Conservation (phyloP, 2,329 filamentous ascomycete genomes). For the Penicillium sp. region DNA sequence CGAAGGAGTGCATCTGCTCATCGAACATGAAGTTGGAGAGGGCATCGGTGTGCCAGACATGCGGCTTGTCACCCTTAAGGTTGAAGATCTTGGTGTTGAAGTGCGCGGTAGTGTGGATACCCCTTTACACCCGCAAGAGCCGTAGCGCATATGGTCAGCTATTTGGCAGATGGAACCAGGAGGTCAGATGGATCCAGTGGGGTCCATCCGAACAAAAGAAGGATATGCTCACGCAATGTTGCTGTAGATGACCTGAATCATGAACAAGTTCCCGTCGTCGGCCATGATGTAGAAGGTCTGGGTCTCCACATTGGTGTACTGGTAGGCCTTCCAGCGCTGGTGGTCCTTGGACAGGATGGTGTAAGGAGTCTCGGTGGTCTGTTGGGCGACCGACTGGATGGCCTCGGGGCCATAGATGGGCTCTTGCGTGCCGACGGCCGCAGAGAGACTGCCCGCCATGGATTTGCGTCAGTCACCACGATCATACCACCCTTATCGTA, state of each 20-base stretch:
- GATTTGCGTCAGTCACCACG: slow-evolving; percentile 49
- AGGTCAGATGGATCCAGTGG: neutral
- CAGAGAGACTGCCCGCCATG: slow-evolving; percentile 55
- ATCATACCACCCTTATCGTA: slow-evolving; percentile 13
- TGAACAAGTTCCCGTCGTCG: slow-evolving; percentile 72
- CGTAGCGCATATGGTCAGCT: neutral
- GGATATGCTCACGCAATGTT: slow-evolving; percentile 76
- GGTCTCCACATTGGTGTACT: slow-evolving; percentile 89
- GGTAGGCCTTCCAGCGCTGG: slow-evolving; percentile 78
- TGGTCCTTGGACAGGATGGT: slow-evolving; percentile 77
- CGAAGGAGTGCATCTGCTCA: slow-evolving; percentile 79
- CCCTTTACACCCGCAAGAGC: slow-evolving; percentile 54
- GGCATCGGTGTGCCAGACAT: slow-evolving; percentile 81
- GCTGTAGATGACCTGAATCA: slow-evolving; percentile 95
- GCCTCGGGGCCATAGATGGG: slow-evolving; percentile 90
- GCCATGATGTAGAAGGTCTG: slow-evolving; percentile 90
- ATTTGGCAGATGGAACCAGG: neutral
- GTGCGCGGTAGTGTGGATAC: slow-evolving; percentile 85
- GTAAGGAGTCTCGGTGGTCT: slow-evolving; percentile 75
- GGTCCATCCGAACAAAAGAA: neutral
- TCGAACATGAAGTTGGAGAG: slow-evolving; percentile 80
- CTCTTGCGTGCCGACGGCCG: slow-evolving; percentile 94
- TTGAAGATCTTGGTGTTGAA: slow-evolving; percentile 95
- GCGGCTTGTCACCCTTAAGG: slow-evolving; percentile 68
- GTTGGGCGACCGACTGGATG: slow-evolving; percentile 80